Conservation (phyloP, 2,329 filamentous ascomycete genomes). For the Trichoderma sp. region DNA sequence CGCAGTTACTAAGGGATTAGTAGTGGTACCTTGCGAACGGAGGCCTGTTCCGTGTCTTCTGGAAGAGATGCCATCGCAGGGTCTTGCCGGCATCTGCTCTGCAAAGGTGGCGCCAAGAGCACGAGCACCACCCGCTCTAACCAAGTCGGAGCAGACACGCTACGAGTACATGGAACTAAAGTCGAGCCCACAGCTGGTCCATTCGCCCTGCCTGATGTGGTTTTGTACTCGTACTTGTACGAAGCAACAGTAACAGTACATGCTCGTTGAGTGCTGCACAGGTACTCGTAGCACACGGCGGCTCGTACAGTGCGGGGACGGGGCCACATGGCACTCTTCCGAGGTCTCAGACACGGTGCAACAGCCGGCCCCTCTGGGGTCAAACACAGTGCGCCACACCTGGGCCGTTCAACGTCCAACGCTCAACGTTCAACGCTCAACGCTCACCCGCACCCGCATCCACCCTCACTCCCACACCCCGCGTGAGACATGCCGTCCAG, state of each 20-base stretch:
- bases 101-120: neutral
- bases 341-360: constrained; percentile 16
- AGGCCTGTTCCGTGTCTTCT: neutral
- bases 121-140: neutral
- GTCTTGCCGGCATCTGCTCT: neutral
- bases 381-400: constrained; percentile 9
- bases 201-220: neutral
- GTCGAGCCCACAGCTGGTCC: neutral
- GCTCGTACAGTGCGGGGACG: neutral
- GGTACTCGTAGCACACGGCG: neutral
- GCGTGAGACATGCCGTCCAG: constrained; percentile 17
- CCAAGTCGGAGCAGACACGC: neutral
- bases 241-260: neutral
- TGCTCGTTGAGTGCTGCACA: neutral
- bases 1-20: neutral
- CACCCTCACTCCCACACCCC: constrained; percentile 17
- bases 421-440: neutral
- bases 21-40: neutral
- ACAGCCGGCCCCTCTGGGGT: neutral
- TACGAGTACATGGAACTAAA: neutral
- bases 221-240: neutral
- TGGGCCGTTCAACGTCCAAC: neutral
- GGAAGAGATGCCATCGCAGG: neutral
- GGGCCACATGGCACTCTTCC: constrained; percentile 14
- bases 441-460: constrained; percentile 12